These are phyloP conservation scores for Didymella exigua DNA, from an alignment of 2,329 filamentous ascomycete genomes.

Conservation along the genomic window DNA sequence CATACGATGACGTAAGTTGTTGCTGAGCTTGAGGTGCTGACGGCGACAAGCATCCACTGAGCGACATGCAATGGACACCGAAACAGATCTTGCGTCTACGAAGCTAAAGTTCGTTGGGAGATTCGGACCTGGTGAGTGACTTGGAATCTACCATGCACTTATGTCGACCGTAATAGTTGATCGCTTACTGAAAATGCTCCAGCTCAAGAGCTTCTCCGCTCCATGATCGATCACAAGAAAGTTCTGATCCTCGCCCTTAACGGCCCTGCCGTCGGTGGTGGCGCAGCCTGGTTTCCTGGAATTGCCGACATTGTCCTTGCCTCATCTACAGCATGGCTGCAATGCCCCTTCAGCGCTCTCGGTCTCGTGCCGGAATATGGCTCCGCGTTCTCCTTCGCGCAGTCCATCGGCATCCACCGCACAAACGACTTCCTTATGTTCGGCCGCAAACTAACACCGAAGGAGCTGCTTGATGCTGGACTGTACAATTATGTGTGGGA, in stretches of 20 bases:
- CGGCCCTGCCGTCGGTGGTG: conserved; percentile 57
- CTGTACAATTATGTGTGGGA: conserved; percentile 56
- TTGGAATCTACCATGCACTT: neutral
- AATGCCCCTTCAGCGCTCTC: conserved; percentile 57
- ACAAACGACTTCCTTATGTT: conserved; percentile 61
- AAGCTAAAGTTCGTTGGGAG: conserved; percentile 36
- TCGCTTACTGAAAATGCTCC: neutral
- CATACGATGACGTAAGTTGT: conserved; percentile 15
- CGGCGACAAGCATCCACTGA: conserved; percentile 16
- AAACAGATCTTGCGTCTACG: conserved; percentile 40
- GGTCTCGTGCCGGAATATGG: conserved; percentile 58
- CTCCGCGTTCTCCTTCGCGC: conserved; percentile 53
- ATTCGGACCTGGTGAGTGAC: conserved; percentile 40
- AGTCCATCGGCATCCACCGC: conserved; percentile 57
- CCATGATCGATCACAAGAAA: conserved; percentile 58
- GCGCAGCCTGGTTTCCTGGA: conserved; percentile 57
- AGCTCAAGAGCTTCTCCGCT: conserved; percentile 49
- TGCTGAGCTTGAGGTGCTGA: neutral
- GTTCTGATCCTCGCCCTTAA: conserved; percentile 59
- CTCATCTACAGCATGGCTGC: conserved; percentile 52
- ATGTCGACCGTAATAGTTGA: no score
- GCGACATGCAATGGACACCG: conserved; percentile 14
- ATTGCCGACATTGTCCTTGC: conserved; percentile 58
- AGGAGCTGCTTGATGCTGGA: conserved; percentile 53
- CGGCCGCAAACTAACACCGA: conserved; percentile 52